Evolutionary conservation across 192 early-diverging fungal genomes (phyloP), one percentile per base, ranked within the genome.

Genomic region (Gryganskiella cystojenkinii): DNA sequence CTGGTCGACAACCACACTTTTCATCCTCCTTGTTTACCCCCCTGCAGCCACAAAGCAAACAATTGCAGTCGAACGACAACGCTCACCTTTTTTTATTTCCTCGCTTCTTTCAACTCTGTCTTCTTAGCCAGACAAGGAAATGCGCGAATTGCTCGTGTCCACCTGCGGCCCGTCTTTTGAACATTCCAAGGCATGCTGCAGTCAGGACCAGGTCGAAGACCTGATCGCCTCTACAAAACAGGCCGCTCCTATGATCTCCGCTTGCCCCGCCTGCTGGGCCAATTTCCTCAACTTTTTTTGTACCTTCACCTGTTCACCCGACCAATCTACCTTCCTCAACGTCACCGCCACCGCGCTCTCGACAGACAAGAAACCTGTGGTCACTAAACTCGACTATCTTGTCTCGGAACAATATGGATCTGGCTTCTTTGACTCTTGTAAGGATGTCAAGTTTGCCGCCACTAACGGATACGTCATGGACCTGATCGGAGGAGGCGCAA

Each of bases 391-490:
- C 3, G 86, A 89, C 57, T 85, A 84, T 45, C 80, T 82, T 52
- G 89, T 90, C 10, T 88, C 76, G 24, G 84, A 86, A 37, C 30
- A 75, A 10, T 86, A 85, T 61, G 88, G 87, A 9, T 64, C 74
- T 7, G 86, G 82, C 49, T 86, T 90, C 52, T 90, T 72, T 56
- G 76, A 87, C 46, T 87, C 85, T 44, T 90, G 89, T 71, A 89
- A 90, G 58, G 87, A 90, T 35, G 86, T 90, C 66, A 90, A 90
- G 61, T 90, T 90, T 70, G 84, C 85, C 1, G 78, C 88, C 3
- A 86, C 84, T 30, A 90, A 90, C 82, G 84, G 89, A 3, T 90
- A 80, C 56, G 87, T 81, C 19, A 90, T 90, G 87, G 89, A 90
- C 40, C 76, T 90, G 25, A 86, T 90, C 57, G 89, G 87, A 13